Base-by-base conservation (phyloP, 441 rosid species). In the Arabidopsis hybrid region DNA sequence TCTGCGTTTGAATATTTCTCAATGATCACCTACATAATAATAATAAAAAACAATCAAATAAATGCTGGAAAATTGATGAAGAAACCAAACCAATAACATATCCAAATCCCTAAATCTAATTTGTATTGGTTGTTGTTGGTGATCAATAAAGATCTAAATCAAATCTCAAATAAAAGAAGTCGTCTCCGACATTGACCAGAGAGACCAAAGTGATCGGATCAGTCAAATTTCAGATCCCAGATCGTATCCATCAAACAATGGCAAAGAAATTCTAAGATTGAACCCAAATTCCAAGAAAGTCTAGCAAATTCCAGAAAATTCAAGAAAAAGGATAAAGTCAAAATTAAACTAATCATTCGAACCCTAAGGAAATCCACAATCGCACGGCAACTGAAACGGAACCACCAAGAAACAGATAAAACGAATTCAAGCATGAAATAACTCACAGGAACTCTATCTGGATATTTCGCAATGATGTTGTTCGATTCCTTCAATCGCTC, bases 361-460 rank as follows among this genome's bases (percentile, higher is more conserved):
- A 51, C 26, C 29, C 8, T 58, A 61, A 40, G 49, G 59, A 75
- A 57, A 61, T 6, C 55, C 26, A 49, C 31, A 14, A 55, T 8
- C 21, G 6, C 75, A 76, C 71, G 75, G 52, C 70, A 75, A 61
- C 31, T 21, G 2, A 51, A 6, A 58, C 26, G 18, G 12, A 67
- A 60, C 55, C 53, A 74, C 17, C 66, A 67, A 17, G 63, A 26
- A 26, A 26, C 29, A 26, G 29, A 26, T 26, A 26, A 26, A 26
- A 26, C 29, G 29, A 26, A 26, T 26, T 26, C 29, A 26, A 2
- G 29, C 29, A 26, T 26, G 11, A 14, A 43, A 59, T 2, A 39
- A 46, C 92, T 85, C 66, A 93, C 97, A 29, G 98, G 98, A 61
- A 93, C 87, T 64, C 97, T 87, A 60, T 85, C 85, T 53, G 96